Evolutionary conservation across 2,329 filamentous ascomycete genomes (phyloP).

Genomic region (Rugonectria rugulosa): DNA sequence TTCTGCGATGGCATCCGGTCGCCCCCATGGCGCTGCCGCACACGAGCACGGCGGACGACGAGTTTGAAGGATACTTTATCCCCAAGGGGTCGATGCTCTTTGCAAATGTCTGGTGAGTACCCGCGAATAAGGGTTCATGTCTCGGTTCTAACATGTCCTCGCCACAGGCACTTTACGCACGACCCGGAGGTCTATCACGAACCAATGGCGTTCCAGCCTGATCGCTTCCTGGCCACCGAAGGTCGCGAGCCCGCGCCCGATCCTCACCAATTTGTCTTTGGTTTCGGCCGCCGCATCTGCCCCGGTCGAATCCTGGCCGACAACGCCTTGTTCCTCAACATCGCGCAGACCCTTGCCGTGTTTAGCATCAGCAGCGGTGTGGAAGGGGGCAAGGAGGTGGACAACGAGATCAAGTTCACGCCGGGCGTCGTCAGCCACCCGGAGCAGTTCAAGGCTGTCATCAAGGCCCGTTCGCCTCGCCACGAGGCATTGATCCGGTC

Average conservation of each 20-base stretch:
- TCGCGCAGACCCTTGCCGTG: conserved; percentile 53
- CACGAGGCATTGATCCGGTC: conserved; percentile 22
- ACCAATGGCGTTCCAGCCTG: conserved; percentile 24
- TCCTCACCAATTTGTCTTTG: conserved; percentile 40
- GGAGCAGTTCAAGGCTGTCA: conserved; percentile 17
- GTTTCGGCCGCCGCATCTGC: conserved; percentile 46
- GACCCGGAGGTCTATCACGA: conserved; percentile 27
- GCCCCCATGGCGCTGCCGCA: conserved; percentile 48
- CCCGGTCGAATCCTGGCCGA: conserved; percentile 42
- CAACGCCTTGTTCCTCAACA: conserved; percentile 40
- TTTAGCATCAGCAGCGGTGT: conserved; percentile 47
- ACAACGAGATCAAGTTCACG: conserved; percentile 13
- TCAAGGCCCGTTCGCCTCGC: conserved; percentile 21
- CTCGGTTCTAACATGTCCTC: neutral
- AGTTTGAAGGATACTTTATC: conserved; percentile 33
- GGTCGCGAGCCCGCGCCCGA: conserved; percentile 34
- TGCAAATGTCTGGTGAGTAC: conserved; percentile 26
- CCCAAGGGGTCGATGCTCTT: conserved; percentile 33
- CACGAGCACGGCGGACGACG: conserved; percentile 41
- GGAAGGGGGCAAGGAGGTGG: neutral
- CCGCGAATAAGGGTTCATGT: no score
- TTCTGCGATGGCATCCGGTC: conserved; percentile 38
- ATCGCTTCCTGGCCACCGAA: conserved; percentile 27
- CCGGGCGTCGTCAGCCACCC: conserved; percentile 30
- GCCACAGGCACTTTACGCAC: conserved; percentile 25